Evolutionary conservation across 2,329 filamentous ascomycete species (phyloP).

Genomic region (Epichloe gansuensis): DNA sequence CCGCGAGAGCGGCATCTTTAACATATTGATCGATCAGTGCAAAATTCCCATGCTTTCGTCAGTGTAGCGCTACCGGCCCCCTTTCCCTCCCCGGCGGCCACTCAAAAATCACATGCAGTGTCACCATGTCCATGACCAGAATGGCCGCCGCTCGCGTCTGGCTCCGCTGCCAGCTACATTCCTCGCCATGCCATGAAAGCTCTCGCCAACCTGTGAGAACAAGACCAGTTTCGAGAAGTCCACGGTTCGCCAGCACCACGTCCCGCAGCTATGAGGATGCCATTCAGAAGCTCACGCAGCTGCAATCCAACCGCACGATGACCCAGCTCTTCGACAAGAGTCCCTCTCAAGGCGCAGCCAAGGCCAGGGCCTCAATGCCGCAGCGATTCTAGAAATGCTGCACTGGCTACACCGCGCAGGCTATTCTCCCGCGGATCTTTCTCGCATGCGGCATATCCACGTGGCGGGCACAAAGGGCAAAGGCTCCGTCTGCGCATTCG

Average conservation of each 20-base stretch:
- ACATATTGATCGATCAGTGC: too few relatives aligned
- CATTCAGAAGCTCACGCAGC: conserved; percentile 58
- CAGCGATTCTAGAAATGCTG: conserved; percentile 70
- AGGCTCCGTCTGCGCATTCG: conserved; percentile 75
- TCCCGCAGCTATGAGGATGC: conserved; percentile 48
- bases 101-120: not conserved
- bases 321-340: conserved; percentile 32
- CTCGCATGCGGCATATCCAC: conserved; percentile 50
- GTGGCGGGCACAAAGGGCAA: conserved; percentile 93
- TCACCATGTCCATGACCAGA: not conserved
- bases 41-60: too few relatives aligned
- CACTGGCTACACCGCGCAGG: conserved; percentile 66
- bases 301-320: conserved; percentile 69
- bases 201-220: not conserved
- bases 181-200: not conserved
- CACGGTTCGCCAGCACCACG: conserved; percentile 4
- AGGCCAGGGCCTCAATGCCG: conserved; percentile 46
- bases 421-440: conserved; percentile 43
- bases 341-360: conserved; percentile 30
- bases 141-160: not conserved
- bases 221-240: not conserved
- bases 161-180: not conserved
- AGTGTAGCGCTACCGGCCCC: too few relatives aligned
- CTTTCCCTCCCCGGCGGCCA: too few relatives aligned
- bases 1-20: too few relatives aligned